Evolutionary conservation across 1,139 yeast genomes (phyloP).

Genomic region (Debaryomyces singareniensis): DNA sequence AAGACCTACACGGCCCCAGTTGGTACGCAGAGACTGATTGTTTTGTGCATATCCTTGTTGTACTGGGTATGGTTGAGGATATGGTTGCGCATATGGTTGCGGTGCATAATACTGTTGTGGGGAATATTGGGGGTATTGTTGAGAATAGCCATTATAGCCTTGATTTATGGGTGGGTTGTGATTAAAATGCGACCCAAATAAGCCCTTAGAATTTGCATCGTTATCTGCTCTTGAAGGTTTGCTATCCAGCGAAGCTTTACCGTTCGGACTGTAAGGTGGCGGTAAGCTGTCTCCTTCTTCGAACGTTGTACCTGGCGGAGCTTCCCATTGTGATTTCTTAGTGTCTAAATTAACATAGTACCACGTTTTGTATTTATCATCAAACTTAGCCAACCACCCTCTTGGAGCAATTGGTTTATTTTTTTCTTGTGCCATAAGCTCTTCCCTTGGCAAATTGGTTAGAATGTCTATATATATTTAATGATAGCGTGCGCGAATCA

Average conservation of each 20-base stretch:
- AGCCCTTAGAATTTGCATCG: neutral
- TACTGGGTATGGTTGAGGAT: constrained; percentile 12
- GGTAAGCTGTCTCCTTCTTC: constrained; percentile 24
- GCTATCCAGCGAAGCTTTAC: constrained; percentile 1
- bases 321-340: constrained; percentile 89
- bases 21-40: constrained; percentile 8
- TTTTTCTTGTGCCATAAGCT: too few relatives aligned
- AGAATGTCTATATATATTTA: neutral
- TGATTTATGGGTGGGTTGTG: neutral
- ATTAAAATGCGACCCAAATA: neutral
- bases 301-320: constrained; percentile 58
- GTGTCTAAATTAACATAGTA: constrained; percentile 67
- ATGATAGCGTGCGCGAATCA: neutral
- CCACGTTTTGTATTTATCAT: constrained; percentile 71
- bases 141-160: neutral
- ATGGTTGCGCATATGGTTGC: constrained; percentile 14
- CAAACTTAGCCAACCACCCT: constrained; percentile 89
- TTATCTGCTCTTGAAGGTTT: neutral
- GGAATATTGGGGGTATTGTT: constrained; percentile 1
- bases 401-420: constrained; percentile 53
- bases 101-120: constrained; percentile 6
- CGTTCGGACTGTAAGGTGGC: constrained; percentile 26
- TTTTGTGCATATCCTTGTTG: constrained; percentile 12
- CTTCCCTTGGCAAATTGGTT: too few relatives aligned
- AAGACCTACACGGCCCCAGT: constrained; percentile 35